Conservation (phyloP, 345 rosid species). For the Zanthoxylum bungeanum region DNA sequence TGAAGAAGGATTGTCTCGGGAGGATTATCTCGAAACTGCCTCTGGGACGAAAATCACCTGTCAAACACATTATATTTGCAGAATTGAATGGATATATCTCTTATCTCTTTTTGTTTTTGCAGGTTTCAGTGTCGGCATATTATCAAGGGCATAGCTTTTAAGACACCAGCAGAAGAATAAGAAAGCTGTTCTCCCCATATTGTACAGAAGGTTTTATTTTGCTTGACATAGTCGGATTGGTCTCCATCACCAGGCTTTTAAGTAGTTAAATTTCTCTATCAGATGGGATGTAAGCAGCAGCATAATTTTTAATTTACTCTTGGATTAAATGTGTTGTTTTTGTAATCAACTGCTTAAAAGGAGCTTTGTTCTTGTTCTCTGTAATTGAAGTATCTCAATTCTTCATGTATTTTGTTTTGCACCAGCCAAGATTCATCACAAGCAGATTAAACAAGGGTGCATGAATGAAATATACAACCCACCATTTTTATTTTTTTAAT, state of each 20-base stretch:
- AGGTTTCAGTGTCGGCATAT: constrained; percentile 92
- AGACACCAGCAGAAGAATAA: constrained; percentile 57
- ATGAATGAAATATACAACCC: too few species aligned
- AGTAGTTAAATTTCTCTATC: not conserved
- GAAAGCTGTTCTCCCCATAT: not conserved
- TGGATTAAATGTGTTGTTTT: not conserved
- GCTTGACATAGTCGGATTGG: not conserved
- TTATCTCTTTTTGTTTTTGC: constrained; percentile 14
- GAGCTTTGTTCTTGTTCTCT: too few species aligned
- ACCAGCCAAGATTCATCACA: too few species aligned
- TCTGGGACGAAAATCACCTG: too few species aligned
- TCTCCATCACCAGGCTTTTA: not conserved
- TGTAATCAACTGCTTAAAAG: not conserved
- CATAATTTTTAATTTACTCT: too few species aligned
- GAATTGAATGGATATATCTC: not conserved
- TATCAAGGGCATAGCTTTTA: constrained; percentile 62
- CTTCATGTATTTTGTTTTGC: too few species aligned
- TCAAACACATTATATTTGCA: too few species aligned
- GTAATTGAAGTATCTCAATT: too few species aligned
- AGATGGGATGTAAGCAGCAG: not conserved
- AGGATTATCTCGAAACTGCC: too few species aligned
- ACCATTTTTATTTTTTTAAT: too few species aligned
- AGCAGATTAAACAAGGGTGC: too few species aligned
- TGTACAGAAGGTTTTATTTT: not conserved
- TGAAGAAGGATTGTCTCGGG: too few species aligned